Percentiles rank a stretch among this genome's conserved stretches.
These are phyloP conservation scores for Neurospora tetraspora DNA, from an alignment of 495 filamentous ascomycete genomes.

Conservation along the genomic window DNA sequence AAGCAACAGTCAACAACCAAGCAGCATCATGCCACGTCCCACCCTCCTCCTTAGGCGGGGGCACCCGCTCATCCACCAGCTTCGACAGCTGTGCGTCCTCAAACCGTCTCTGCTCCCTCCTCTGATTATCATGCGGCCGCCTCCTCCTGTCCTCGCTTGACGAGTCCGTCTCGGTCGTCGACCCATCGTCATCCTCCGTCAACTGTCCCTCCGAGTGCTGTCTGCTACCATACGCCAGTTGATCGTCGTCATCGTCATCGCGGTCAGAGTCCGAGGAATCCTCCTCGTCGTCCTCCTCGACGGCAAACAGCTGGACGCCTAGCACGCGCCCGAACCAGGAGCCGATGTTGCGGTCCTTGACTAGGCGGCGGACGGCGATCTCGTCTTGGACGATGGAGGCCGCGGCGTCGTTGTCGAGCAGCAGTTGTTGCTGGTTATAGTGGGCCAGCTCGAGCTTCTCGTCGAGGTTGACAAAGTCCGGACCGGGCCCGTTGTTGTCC, in stretches of 20 bases:
- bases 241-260: conserved; percentile 29
- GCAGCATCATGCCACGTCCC: conserved; percentile 75
- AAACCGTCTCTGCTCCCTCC: conserved; percentile 14
- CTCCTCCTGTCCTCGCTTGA: conserved; percentile 29
- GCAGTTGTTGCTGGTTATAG: neutral
- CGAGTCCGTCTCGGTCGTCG: conserved; percentile 23
- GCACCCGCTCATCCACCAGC: conserved; percentile 17
- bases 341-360: conserved; percentile 53
- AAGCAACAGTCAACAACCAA: conserved; percentile 72
- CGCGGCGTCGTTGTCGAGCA: conserved; percentile 23
- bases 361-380: conserved; percentile 42
- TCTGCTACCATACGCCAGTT: neutral
- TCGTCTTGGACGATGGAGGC: conserved; percentile 34
- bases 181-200: conserved; percentile 24
- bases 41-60: conserved; percentile 38
- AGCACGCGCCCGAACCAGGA: conserved; percentile 66
- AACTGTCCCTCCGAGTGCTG: conserved; percentile 1
- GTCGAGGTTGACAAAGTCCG: conserved; percentile 51
- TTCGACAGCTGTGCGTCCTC: conserved; percentile 6
- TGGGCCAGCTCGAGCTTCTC: conserved; percentile 34
- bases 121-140: conserved; percentile 16
- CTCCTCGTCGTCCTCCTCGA: conserved; percentile 48
- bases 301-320: conserved; percentile 68
- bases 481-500: conserved; percentile 35
- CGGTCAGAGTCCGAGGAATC: conserved; percentile 22